These are phyloP conservation scores for Canavalia gladiata DNA, from an alignment of 306 rosid species.

Conservation along the genomic window DNA sequence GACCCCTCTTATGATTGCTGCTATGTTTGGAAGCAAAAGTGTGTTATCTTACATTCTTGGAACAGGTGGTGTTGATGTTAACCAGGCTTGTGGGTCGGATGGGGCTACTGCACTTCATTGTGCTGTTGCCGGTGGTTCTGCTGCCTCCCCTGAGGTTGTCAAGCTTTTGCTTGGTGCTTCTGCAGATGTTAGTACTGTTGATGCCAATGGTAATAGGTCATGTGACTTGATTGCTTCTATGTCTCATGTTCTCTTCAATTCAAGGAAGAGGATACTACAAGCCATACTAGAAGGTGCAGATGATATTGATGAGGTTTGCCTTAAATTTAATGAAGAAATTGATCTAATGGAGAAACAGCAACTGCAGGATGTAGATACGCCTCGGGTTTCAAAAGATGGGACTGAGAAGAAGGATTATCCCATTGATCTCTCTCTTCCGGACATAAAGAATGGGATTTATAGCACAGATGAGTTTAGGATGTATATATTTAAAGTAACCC, in stretches of 20 bases:
- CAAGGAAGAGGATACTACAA: constrained; percentile 60
- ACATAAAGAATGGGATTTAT: constrained; percentile 82
- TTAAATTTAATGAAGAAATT: constrained; percentile 47
- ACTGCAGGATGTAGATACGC: constrained; percentile 45
- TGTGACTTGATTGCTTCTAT: constrained; percentile 59
- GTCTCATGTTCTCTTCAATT: constrained; percentile 44
- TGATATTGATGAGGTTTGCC: constrained; percentile 43
- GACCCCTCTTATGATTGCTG: constrained; percentile 86
- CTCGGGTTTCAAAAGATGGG: constrained; percentile 57
- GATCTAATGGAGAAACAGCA: constrained; percentile 50
- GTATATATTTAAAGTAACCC: constrained; percentile 85
- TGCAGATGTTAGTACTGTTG: constrained; percentile 62
- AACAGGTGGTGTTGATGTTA: constrained; percentile 69
- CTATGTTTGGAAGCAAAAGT: constrained; percentile 79
- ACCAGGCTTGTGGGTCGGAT: constrained; percentile 68
- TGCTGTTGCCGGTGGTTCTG: constrained; percentile 77
- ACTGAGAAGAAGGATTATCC: constrained; percentile 77
- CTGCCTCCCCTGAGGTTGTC: constrained; percentile 64
- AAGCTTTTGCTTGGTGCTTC: constrained; percentile 76
- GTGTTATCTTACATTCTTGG: constrained; percentile 69
- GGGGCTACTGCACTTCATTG: constrained; percentile 85
- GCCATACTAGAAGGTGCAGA: constrained; percentile 57
- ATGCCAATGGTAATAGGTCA: constrained; percentile 67
- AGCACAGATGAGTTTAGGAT: constrained; percentile 92
- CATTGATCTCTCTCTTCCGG: constrained; percentile 83